Conservation (phyloP, 1,139 yeast species). For the Suhomyces taliae region DNA sequence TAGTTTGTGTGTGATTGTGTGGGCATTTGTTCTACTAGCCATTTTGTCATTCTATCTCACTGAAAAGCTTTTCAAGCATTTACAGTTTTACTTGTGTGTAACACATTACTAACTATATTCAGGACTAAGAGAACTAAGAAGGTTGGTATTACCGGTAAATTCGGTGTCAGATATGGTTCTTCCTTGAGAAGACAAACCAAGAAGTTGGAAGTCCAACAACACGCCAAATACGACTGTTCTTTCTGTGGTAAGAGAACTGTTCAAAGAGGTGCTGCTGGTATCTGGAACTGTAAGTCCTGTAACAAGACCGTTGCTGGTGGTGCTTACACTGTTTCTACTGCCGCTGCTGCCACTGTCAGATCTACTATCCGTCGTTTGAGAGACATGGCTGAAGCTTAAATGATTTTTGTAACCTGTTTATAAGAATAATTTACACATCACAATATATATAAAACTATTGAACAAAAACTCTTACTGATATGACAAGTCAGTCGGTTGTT, state of each 20-base stretch:
- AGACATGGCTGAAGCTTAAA: slow-evolving; percentile 98
- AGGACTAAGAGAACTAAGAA: slow-evolving; percentile 99
- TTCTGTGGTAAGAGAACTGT: slow-evolving; percentile 99
- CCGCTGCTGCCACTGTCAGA: slow-evolving; percentile 99
- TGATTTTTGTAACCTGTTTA: slow-evolving; percentile 19
- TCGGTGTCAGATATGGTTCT: slow-evolving; percentile 99
- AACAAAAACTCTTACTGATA: neutral
- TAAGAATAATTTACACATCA: slow-evolving; percentile 11
- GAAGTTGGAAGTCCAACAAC: slow-evolving; percentile 99
- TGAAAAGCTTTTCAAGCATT: too few species aligned
- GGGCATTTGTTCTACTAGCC: too few species aligned
- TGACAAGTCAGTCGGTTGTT: too few species aligned
- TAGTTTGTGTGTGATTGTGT: too few species aligned
- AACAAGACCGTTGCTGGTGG: slow-evolving; percentile 99
- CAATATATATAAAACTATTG: slow-evolving; percentile 10
- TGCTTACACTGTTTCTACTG: slow-evolving; percentile 98
- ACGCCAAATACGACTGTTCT: slow-evolving; percentile 97
- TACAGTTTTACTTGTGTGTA: too few species aligned
- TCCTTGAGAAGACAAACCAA: slow-evolving; percentile 99
- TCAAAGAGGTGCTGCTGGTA: slow-evolving; percentile 97
- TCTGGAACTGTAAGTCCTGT: slow-evolving; percentile 97
- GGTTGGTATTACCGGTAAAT: slow-evolving; percentile 99
- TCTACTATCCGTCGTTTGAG: slow-evolving; percentile 99
- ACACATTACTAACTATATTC: slow-evolving; percentile 31
- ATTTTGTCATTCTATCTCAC: too few species aligned